Conservation (phyloP, 805 yeast genomes). For the Pichia membranifaciens region DNA sequence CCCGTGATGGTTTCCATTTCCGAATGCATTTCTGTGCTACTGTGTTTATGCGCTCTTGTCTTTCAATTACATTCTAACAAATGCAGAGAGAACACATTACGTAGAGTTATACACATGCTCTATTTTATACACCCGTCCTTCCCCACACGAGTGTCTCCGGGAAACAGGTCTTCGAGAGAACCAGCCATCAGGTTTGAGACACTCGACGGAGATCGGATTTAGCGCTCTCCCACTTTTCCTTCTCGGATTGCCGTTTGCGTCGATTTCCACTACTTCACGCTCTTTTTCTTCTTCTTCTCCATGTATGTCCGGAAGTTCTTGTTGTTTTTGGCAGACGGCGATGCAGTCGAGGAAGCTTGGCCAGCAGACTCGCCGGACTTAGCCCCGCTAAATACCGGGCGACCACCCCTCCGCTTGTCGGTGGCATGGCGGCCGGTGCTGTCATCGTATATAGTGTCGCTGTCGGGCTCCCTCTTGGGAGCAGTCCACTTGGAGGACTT, state of each 20-base stretch:
- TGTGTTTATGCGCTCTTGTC: no score
- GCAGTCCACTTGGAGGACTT: constrained; percentile 20
- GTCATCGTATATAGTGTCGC: constrained; percentile 10
- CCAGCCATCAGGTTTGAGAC: no score
- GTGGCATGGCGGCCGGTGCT: neutral
- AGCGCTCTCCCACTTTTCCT: constrained; percentile 27
- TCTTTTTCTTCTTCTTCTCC: constrained; percentile 41
- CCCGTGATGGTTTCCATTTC: constrained; percentile 21
- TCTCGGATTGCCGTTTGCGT: no score
- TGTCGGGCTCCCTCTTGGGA: constrained; percentile 5
- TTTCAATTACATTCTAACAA: no score
- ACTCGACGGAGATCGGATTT: neutral
- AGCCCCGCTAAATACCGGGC: neutral
- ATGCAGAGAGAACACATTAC: no score
- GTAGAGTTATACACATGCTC: no score
- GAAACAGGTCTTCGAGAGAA: no score
- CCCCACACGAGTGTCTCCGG: no score
- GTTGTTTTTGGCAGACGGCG: constrained; percentile 3
- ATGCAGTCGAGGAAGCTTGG: neutral
- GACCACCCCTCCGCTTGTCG: constrained; percentile 1
- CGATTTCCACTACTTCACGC: constrained; percentile 39
- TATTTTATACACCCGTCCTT: no score
- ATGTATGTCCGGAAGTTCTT: constrained; percentile 14
- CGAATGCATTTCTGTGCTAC: constrained; percentile 26
- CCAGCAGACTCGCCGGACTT: neutral